These are phyloP conservation scores for Magnusiomyces sp. DNA, from an alignment of 1,139 yeast species.

Conservation along the genomic window DNA sequence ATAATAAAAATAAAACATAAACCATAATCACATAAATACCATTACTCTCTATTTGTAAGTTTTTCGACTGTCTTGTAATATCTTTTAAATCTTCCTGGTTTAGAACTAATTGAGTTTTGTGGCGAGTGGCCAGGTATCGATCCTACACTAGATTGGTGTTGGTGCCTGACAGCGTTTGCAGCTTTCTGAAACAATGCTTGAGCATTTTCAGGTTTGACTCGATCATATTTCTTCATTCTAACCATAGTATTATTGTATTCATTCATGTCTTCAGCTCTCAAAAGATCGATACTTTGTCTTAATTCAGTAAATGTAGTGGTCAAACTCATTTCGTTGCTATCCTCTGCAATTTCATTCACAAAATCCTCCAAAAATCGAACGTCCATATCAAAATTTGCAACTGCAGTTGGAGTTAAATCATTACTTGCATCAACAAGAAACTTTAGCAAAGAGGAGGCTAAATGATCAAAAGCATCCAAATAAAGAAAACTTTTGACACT, in stretches of 20 bases:
- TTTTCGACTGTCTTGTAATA: conserved; percentile 10
- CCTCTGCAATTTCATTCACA: conserved; percentile 36
- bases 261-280: conserved; percentile 41
- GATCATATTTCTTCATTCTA: conserved; percentile 52
- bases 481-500: conserved; percentile 71
- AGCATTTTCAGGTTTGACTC: conserved; percentile 55
- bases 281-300: conserved; percentile 52
- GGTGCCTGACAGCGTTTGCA: conserved; percentile 15
- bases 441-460: conserved; percentile 62
- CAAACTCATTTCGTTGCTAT: conserved; percentile 29
- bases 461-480: conserved; percentile 78
- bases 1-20: not conserved
- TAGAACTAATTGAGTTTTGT: conserved; percentile 36
- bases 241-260: conserved; percentile 47
- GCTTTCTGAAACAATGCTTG: conserved; percentile 40
- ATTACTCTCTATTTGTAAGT: conserved; percentile 3
- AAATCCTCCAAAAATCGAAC: conserved; percentile 50
- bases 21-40: not conserved
- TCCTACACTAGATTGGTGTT: conserved; percentile 6
- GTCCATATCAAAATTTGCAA: conserved; percentile 55
- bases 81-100: conserved; percentile 7
- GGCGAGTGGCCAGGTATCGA: conserved; percentile 34
- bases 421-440: conserved; percentile 45
- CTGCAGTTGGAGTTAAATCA: conserved; percentile 38
- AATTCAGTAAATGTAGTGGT: conserved; percentile 47